Evolutionary conservation across 495 filamentous ascomycete genomes (phyloP).

Genomic region (Jackrogersella multiformis): DNA sequence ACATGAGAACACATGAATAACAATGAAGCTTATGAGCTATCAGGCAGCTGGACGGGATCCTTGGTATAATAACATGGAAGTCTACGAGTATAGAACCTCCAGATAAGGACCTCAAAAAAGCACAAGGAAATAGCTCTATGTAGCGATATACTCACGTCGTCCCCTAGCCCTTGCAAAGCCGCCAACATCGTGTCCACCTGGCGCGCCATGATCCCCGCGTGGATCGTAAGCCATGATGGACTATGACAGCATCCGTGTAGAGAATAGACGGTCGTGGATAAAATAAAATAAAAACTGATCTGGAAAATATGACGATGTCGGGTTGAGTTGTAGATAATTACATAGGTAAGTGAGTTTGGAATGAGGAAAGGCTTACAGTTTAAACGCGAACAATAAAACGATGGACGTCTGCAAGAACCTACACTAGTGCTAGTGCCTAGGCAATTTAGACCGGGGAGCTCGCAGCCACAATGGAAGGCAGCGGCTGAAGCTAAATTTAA

Average conservation of each 20-base stretch:
- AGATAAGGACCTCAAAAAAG: background rate
- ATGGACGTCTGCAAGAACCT: slow-evolving; percentile 22
- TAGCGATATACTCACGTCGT: slow-evolving; percentile 52
- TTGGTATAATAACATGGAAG: background rate
- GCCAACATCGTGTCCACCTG: slow-evolving; percentile 49
- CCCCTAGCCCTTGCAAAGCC: slow-evolving; percentile 53
- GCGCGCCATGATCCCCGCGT: slow-evolving; percentile 50
- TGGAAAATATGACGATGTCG: slow-evolving; percentile 1
- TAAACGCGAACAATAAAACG: slow-evolving; percentile 12
- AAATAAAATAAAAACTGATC: background rate
- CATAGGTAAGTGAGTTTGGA: slow-evolving; percentile 16
- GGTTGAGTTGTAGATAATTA: slow-evolving; percentile 16
- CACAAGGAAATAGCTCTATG: background rate
- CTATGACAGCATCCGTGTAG: slow-evolving; percentile 18
- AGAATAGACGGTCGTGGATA: background rate
- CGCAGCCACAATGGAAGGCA: slow-evolving; percentile 17
- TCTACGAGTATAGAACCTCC: background rate
- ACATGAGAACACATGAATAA: background rate
- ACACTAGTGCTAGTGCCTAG: too few species aligned
- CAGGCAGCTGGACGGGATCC: background rate
- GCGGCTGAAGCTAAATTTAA: slow-evolving; percentile 23
- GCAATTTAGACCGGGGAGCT: slow-evolving; percentile 17
- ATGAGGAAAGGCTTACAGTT: slow-evolving; percentile 7
- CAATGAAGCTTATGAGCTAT: background rate
- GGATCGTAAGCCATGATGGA: slow-evolving; percentile 56